These are phyloP conservation scores for Zanthoxylum bungeanum DNA, from an alignment of 345 rosid genomes.

Conservation along the genomic window DNA sequence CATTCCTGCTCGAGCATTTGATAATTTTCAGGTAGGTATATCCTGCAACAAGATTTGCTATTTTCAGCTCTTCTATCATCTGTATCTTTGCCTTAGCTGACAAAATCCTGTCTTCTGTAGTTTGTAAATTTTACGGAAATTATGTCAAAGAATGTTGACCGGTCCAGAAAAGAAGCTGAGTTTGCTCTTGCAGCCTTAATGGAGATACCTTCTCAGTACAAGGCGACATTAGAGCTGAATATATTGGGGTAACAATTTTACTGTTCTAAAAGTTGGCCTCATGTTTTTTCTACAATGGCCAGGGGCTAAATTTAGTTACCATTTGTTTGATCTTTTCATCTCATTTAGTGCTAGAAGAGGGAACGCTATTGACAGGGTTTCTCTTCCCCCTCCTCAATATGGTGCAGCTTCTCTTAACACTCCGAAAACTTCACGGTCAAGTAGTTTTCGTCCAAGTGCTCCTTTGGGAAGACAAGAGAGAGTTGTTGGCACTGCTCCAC, in stretches of 20 bases:
- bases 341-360: slow-evolving; percentile 36
- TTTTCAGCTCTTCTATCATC: not conserved
- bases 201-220: slow-evolving; percentile 95
- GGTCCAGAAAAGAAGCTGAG: slow-evolving; percentile 77
- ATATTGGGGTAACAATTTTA: slow-evolving; percentile 61
- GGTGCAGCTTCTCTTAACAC: slow-evolving; percentile 25
- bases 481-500: slow-evolving; percentile 23
- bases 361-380: slow-evolving; percentile 36
- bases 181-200: slow-evolving; percentile 89
- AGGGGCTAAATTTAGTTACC: not conserved
- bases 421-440: slow-evolving; percentile 35
- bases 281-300: not conserved
- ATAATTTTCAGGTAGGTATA: slow-evolving; percentile 81
- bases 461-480: slow-evolving; percentile 25
- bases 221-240: slow-evolving; percentile 80
- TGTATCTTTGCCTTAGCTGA: not conserved
- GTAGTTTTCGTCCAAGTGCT: slow-evolving; percentile 46
- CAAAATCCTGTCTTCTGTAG: slow-evolving; percentile 34
- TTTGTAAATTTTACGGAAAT: slow-evolving; percentile 94
- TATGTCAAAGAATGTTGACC: slow-evolving; percentile 69
- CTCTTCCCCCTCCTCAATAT: slow-evolving; percentile 60
- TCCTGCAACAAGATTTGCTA: not conserved
- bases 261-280: not conserved
- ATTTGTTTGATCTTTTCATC: slow-evolving; percentile 2
- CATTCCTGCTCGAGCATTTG: slow-evolving; percentile 90